phyloP scores from a whole-genome alignment of 306 rosid species.

The Neltuma alba region DNA sequence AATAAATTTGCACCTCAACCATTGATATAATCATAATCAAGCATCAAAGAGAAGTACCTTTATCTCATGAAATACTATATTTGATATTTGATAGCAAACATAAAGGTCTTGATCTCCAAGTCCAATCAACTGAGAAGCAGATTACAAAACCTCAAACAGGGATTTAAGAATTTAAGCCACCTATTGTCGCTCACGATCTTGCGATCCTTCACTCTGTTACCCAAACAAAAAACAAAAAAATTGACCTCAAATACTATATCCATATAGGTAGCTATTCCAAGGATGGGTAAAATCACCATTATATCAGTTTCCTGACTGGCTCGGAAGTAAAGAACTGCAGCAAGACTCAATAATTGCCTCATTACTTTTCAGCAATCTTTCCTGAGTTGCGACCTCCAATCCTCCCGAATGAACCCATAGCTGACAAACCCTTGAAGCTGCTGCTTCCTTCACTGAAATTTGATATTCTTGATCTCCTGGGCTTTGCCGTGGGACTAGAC shows the following conservation, averaged over 20 bases:
- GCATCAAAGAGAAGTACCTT: not conserved
- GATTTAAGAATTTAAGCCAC: constrained; percentile 12
- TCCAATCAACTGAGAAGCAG: constrained; percentile 29
- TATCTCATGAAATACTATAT: constrained; percentile 20
- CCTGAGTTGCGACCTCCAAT: constrained; percentile 62
- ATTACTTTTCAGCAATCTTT: constrained; percentile 54
- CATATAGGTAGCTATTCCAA: constrained; percentile 15
- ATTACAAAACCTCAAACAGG: constrained; percentile 15
- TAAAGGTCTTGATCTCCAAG: constrained; percentile 23
- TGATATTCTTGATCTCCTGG: constrained; percentile 75
- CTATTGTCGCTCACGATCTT: constrained; percentile 24
- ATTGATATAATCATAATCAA: constrained; percentile 5
- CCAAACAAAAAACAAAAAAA: not conserved
- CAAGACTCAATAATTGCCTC: constrained; percentile 47
- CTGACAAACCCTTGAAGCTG: constrained; percentile 82
- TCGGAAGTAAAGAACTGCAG: constrained; percentile 23
- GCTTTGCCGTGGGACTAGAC: constrained; percentile 64
- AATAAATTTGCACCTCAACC: no score
- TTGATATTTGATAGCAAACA: constrained; percentile 28
- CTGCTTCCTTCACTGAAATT: constrained; percentile 89
- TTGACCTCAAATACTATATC: constrained; percentile 17
- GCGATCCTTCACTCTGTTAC: not conserved
- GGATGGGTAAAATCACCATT: constrained; percentile 26
- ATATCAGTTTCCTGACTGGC: constrained; percentile 20
- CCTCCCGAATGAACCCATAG: constrained; percentile 75